phyloP scores from a whole-genome alignment of 257 asterid species.

The Solanum etuberosum region DNA sequence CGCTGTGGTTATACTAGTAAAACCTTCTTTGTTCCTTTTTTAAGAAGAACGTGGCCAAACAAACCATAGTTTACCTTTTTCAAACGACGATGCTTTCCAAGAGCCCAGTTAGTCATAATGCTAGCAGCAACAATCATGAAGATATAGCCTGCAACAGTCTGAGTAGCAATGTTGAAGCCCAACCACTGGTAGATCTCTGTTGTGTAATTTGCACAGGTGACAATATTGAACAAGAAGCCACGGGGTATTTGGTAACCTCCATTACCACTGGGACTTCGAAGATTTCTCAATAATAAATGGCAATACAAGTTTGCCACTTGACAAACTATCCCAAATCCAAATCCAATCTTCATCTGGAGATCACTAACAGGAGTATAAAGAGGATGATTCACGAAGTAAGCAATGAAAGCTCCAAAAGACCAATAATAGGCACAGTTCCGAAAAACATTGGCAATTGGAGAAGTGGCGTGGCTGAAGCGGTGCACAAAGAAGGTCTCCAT shows the following conservation, averaged over 20 bases:
- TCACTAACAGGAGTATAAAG: slow-evolving; percentile 81
- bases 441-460: slow-evolving; percentile 85
- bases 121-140: slow-evolving; percentile 93
- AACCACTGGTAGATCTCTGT: slow-evolving; percentile 99
- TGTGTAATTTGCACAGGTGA: slow-evolving; percentile 94
- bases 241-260: slow-evolving; percentile 91
- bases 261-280: slow-evolving; percentile 46
- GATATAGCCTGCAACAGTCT: slow-evolving; percentile 71
- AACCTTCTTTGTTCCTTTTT: background rate
- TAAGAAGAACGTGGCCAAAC: background rate
- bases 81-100: slow-evolving; percentile 83
- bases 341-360: slow-evolving; percentile 82
- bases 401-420: slow-evolving; percentile 84
- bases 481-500: slow-evolving; percentile 94
- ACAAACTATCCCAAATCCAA: slow-evolving; percentile 70
- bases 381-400: slow-evolving; percentile 87
- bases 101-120: slow-evolving; percentile 99
- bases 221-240: slow-evolving; percentile 85
- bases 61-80: slow-evolving; percentile 45
- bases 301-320: slow-evolving; percentile 85
- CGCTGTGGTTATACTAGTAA: background rate
- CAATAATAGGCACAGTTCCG: slow-evolving; percentile 95
- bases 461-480: slow-evolving; percentile 95
- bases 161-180: slow-evolving; percentile 92
- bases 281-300: slow-evolving; percentile 85